phyloP scores from a whole-genome alignment of 2,329 filamentous ascomycete species.

The Xylariaceae sp. region DNA sequence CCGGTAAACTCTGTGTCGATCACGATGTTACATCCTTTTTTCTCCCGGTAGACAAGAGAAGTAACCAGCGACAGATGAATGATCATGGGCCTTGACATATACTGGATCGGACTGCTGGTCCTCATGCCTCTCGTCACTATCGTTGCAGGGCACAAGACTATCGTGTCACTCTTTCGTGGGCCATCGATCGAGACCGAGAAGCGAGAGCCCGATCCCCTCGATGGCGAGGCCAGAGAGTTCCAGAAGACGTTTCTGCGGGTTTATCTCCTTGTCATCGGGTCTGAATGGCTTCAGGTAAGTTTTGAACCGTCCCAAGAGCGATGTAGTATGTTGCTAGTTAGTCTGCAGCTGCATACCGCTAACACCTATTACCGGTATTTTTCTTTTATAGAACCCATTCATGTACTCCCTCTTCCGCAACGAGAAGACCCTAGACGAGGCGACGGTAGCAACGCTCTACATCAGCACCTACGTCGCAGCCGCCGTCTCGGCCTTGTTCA shows the following conservation, averaged over 20 bases:
- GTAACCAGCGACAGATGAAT: background rate
- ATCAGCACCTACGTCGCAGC: slow-evolving; percentile 53
- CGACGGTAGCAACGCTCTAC: slow-evolving; percentile 49
- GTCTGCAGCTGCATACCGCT: slow-evolving; percentile 7
- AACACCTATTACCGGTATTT: background rate
- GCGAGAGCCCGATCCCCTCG: background rate
- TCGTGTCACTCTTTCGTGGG: slow-evolving; percentile 9
- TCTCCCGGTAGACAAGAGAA: background rate
- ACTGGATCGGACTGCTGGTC: slow-evolving; percentile 36
- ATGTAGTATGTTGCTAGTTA: background rate
- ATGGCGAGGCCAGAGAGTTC: slow-evolving; percentile 32
- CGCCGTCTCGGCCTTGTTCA: slow-evolving; percentile 52
- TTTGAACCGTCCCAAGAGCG: background rate
- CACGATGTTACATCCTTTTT: background rate
- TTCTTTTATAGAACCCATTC: slow-evolving; percentile 36
- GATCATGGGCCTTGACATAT: slow-evolving; percentile 35
- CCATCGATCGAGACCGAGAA: slow-evolving; percentile 11
- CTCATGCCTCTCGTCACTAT: slow-evolving; percentile 32
- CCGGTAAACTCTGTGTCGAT: background rate
- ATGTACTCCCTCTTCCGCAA: slow-evolving; percentile 42
- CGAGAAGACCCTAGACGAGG: slow-evolving; percentile 40
- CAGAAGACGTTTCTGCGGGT: slow-evolving; percentile 43
- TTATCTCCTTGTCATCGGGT: slow-evolving; percentile 57
- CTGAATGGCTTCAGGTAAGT: slow-evolving; percentile 59
- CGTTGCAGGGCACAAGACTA: slow-evolving; percentile 25